Percentiles rank a stretch among this genome's conserved stretches.
Conservation (phyloP, 2,329 filamentous ascomycete genomes). For the Cryphonectria radicalis region DNA sequence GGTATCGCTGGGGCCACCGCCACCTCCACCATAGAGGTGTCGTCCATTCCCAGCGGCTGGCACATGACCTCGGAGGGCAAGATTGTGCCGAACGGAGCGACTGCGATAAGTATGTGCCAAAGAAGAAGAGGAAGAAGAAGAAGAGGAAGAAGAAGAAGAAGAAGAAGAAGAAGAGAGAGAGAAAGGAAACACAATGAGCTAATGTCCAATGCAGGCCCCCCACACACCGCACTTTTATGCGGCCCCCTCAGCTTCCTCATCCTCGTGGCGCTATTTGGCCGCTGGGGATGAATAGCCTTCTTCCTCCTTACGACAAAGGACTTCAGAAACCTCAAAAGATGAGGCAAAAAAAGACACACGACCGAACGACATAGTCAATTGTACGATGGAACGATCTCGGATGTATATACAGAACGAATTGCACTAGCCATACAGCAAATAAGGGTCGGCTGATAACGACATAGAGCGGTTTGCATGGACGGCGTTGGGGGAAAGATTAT, state of each 20-base stretch:
- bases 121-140: background rate
- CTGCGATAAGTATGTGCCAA: constrained; percentile 52
- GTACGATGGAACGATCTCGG: background rate
- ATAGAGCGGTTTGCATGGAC: background rate
- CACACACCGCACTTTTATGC: constrained; percentile 55
- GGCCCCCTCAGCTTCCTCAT: constrained; percentile 50
- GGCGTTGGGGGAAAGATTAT: background rate
- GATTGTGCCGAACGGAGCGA: constrained; percentile 73
- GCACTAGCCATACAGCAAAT: background rate
- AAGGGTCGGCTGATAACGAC: background rate
- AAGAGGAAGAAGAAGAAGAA: background rate
- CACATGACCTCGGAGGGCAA: constrained; percentile 78
- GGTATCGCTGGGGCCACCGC: constrained; percentile 64
- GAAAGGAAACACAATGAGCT: background rate
- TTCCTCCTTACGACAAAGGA: constrained; percentile 40
- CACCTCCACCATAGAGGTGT: constrained; percentile 51
- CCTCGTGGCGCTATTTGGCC: constrained; percentile 33
- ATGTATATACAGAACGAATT: background rate
- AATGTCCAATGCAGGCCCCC: constrained; percentile 34
- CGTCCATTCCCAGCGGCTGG: constrained; percentile 76
- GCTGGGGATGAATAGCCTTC: constrained; percentile 47
- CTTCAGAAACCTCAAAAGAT: background rate
- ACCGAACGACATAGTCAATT: background rate
- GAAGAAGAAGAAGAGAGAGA: background rate
- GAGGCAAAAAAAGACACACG: background rate